Evolutionary conservation across 352 stramenopile genomes (phyloP).

Genomic region (Phytophthora capsici): DNA sequence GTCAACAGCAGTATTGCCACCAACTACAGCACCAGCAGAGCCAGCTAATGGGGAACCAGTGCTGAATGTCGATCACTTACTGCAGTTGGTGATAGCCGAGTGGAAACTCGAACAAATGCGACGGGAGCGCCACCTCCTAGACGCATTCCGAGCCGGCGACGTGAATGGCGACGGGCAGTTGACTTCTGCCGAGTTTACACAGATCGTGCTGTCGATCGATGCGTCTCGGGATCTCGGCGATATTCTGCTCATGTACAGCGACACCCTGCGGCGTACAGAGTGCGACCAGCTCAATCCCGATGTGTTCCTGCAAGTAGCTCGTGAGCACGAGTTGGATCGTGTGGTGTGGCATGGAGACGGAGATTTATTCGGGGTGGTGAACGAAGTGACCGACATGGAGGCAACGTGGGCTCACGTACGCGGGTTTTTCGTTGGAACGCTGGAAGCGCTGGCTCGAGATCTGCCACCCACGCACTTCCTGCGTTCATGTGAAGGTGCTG

Average conservation of each 20-base stretch:
- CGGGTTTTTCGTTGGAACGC: conserved; percentile 72
- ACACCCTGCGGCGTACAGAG: conserved; percentile 71
- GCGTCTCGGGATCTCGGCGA: conserved; percentile 64
- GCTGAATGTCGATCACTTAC: conserved; percentile 77
- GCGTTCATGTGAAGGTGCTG: conserved; percentile 69
- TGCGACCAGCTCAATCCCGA: conserved; percentile 62
- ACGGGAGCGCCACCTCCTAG: conserved; percentile 66
- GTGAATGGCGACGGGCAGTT: conserved; percentile 83
- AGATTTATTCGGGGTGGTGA: conserved; percentile 73
- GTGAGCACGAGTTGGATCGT: conserved; percentile 77
- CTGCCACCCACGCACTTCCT: conserved; percentile 60
- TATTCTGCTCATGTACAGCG: conserved; percentile 84
- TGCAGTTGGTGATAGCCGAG: conserved; percentile 70
- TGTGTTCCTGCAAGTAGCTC: conserved; percentile 76
- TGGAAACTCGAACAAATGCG: conserved; percentile 76
- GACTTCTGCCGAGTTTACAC: conserved; percentile 78
- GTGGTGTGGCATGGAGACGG: conserved; percentile 74
- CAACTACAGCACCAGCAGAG: neutral
- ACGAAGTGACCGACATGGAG: conserved; percentile 67
- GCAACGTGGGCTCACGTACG: conserved; percentile 63
- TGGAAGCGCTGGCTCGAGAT: conserved; percentile 67
- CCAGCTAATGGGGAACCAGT: conserved; percentile 24
- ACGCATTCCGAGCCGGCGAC: conserved; percentile 79
- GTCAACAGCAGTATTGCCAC: conserved; percentile 29
- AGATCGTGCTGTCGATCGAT: conserved; percentile 84